phyloP scores from a whole-genome alignment of 2,329 filamentous ascomycete species.

The Cladobotryum mycophilum region DNA sequence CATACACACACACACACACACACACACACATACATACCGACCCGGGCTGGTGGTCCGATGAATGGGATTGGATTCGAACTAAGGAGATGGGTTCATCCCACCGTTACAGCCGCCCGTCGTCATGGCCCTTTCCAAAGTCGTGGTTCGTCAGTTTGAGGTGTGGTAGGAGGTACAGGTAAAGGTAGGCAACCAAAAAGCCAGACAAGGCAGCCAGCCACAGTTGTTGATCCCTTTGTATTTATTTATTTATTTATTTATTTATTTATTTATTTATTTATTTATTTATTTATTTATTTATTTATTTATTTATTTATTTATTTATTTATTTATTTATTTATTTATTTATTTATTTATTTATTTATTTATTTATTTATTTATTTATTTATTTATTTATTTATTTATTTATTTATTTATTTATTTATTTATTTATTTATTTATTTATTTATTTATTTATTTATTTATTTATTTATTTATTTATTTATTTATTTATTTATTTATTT shows the following conservation, averaged over 20 bases:
- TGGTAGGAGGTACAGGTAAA: no score
- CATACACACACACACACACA: neutral
- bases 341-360: neutral
- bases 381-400: neutral
- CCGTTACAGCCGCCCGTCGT: neutral
- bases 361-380: neutral
- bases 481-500: neutral
- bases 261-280: neutral
- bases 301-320: no score
- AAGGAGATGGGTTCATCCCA: neutral
- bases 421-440: neutral
- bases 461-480: neutral
- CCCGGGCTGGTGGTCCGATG: constrained; percentile 4
- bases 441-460: no score
- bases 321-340: neutral
- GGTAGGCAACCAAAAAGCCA: neutral
- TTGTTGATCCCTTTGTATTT: neutral
- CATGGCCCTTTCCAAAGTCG: neutral
- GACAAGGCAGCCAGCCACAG: neutral
- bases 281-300: neutral
- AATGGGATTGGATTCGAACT: neutral
- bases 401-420: neutral
- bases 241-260: neutral
- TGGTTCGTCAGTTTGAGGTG: no score
- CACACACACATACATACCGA: neutral